Evolutionary conservation across 768 basidiomycete genomes (phyloP), one percentile per base, ranked within the genome.

Genomic region (Piloderma croceum): DNA sequence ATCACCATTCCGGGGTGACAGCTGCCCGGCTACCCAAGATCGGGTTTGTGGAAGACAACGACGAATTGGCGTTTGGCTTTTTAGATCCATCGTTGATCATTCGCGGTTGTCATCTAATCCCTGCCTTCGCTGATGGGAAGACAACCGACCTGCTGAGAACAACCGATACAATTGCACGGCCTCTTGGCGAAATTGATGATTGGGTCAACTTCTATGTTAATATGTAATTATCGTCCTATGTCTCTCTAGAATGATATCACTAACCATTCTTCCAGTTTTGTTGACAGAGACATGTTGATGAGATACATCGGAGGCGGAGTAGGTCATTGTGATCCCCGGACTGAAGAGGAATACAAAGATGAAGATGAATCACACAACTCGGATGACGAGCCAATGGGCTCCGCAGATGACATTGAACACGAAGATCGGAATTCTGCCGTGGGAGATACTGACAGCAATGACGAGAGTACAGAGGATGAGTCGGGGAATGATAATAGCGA

Each of bases 51-150:
- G 52, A 62, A 0, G 47, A 56, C 12, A 36, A 37, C 4, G 58
- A 62, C 20, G 44, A 47, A 3, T 39, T 44, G 15, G 58, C 63
- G 0, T 68, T 67, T 46, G 61, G 67, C 3, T 68, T 68, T 35
- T 31, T 68, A 1, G 55, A 63, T 38, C 64, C 64, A 0, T 11
- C 35, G 2, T 36, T 38, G 2, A 52, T 59, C 7, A 48, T 66
- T n/a, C 50, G 50, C 3, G 52, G 42, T 2, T 53, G 47, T 40
- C 61, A 67, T 33, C 34, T 65, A 0, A 61, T 61, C 7, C 63
- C 65, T 2, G 52, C 43, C 1, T 68, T 63, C 41, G 22, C 38
- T 0, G 44, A 50, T 21, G 54, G 54, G 3, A 9, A 23, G 17
- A 45, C 46, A 1, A 7, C 24, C 4, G 24, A 27, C 7, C 41